A percentile compares a stretch with the other conserved stretches of the same genome.
These are phyloP conservation scores for Gossypium australe DNA, from an alignment of 345 rosid species.

Conservation along the genomic window DNA sequence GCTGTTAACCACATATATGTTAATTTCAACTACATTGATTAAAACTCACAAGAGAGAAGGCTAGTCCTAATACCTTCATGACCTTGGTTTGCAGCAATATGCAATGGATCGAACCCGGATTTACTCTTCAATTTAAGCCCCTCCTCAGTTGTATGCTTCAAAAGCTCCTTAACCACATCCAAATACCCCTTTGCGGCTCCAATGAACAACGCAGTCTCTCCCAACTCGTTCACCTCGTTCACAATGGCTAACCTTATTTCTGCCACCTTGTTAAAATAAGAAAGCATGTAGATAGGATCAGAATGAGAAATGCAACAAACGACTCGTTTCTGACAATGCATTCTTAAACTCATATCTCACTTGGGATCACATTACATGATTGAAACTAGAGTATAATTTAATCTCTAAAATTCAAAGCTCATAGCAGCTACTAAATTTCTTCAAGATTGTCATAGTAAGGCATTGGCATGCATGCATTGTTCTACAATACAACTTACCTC, in stretches of 20 bases:
- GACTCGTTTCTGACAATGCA: too few species aligned
- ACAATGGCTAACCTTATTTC: slow-evolving; percentile 71
- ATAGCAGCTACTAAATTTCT: background rate
- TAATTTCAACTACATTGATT: too few species aligned
- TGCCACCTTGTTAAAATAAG: slow-evolving; percentile 34
- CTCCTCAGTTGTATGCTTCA: slow-evolving; percentile 54
- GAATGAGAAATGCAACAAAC: background rate
- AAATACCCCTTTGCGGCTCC: slow-evolving; percentile 86
- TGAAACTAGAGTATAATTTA: background rate
- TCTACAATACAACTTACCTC: slow-evolving; percentile 31
- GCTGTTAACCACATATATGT: too few species aligned
- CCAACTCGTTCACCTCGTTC: slow-evolving; percentile 88
- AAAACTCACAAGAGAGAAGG: background rate
- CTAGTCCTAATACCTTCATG: slow-evolving; percentile 48
- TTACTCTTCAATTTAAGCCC: slow-evolving; percentile 58
- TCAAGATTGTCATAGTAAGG: background rate
- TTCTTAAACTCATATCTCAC: background rate
- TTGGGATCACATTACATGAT: too few species aligned
- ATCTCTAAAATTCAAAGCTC: too few species aligned
- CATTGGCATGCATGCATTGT: background rate
- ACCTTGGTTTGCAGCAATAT: slow-evolving; percentile 79
- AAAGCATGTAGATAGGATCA: background rate
- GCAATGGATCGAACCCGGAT: slow-evolving; percentile 73
- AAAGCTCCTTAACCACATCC: slow-evolving; percentile 65
- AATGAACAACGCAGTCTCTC: slow-evolving; percentile 83